These are phyloP conservation scores for Ogataea angusta DNA, from an alignment of 805 yeast species.

Conservation along the genomic window DNA sequence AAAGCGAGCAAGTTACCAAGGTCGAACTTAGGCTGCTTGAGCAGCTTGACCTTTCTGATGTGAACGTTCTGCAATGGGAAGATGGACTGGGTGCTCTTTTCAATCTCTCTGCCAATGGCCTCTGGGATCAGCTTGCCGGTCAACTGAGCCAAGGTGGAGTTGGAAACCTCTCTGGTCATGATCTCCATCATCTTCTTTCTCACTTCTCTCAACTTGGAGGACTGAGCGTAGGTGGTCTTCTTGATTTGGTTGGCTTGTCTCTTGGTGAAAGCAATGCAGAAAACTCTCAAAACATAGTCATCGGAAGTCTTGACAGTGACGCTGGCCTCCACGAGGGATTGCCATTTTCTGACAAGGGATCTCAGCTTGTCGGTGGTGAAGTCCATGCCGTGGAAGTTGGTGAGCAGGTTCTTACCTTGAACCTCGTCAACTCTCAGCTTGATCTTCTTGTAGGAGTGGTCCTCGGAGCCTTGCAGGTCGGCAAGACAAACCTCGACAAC, in stretches of 20 bases:
- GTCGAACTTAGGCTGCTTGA: slow-evolving; percentile 98
- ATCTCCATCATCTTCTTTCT: slow-evolving; percentile 96
- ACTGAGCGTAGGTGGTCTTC: slow-evolving; percentile 97
- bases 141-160: slow-evolving; percentile 93
- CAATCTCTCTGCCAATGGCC: slow-evolving; percentile 98
- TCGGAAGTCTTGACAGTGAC: slow-evolving; percentile 98
- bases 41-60: slow-evolving; percentile 97
- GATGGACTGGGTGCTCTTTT: slow-evolving; percentile 91
- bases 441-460: slow-evolving; percentile 96
- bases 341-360: slow-evolving; percentile 99
- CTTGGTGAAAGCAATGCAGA: slow-evolving; percentile 98
- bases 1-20: slow-evolving; percentile 93
- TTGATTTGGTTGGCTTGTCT: slow-evolving; percentile 95
- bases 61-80: slow-evolving; percentile 98
- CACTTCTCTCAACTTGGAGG: slow-evolving; percentile 94
- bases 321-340: slow-evolving; percentile 95
- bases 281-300: slow-evolving; percentile 94
- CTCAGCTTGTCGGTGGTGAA: slow-evolving; percentile 97
- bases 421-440: slow-evolving; percentile 98
- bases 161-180: slow-evolving; percentile 93
- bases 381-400: slow-evolving; percentile 99
- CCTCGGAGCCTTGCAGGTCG: slow-evolving; percentile 98
- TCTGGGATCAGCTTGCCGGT: slow-evolving; percentile 97
- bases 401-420: slow-evolving; percentile 96
- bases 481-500: slow-evolving; percentile 94